Evolutionary conservation across 495 filamentous ascomycete species (phyloP), one percentile per base, ranked within the genome.

Genomic region (Penicillium soppii): DNA sequence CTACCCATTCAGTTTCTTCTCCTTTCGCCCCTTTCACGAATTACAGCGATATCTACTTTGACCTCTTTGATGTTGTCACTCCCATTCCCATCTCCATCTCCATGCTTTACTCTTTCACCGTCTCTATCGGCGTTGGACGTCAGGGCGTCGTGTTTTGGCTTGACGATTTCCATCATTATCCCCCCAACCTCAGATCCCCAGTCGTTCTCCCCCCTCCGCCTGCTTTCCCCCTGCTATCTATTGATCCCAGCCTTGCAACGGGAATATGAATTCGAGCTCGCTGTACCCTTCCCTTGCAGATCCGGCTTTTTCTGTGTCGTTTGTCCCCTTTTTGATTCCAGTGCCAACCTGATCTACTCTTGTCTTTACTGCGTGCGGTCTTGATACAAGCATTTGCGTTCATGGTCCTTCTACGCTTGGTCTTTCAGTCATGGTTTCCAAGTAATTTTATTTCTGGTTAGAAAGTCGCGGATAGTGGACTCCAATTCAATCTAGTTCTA

Each of bases 71-170:
- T 47, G 16, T 53, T 40, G 58, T 44, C 41, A 17, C 15, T 25
- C 32, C 19, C 53, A 19, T 25, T 42, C 26, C 43, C 30, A 16
- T 61, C 42, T 54, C 58, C 64, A 57, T 50, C 64, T n/a, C 62
- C 61, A 60, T 70, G 56, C 61, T 70, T 70, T 64, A 39, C 44
- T 55, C 42, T 51, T 59, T 59, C 67, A 67, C 66, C 68, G 68
- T 74, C 69, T 70, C 54, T 61, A 59, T 67, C 64, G 69, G 71
- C 69, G 71, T 74, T 74, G 71, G 71, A 70, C 61, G 71, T 71
- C 71, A 65, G 69, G 71, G 68, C 68, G 65, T 71, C 68, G 64
- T 67, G 67, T 55, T 67, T 72, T 72, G 69, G 69, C 64, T 62
- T 67, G 58, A 68, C 62, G 61, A 59, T 68, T 57, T 54, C 53